A percentile compares a stretch with the other conserved stretches of the same genome.
Conservation (phyloP, 768 basidiomycete genomes). For the Phlegmacium glaucopus region DNA sequence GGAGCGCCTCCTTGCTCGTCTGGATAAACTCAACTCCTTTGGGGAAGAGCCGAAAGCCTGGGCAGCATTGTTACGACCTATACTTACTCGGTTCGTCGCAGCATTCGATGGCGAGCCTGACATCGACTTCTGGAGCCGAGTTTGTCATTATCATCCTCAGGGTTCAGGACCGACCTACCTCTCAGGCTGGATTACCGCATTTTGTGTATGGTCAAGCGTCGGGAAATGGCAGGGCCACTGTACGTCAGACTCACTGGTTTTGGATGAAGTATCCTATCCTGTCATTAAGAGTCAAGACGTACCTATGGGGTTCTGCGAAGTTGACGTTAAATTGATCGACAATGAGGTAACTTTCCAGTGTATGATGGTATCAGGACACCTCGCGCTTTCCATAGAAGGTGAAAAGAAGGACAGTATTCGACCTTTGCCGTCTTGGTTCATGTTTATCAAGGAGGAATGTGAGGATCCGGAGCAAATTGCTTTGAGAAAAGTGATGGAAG, state of each 20-base stretch:
- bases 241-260: background rate
- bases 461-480: no score
- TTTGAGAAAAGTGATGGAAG: no score
- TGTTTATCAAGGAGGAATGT: slow-evolving; percentile 2
- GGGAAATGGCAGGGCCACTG: slow-evolving; percentile 11
- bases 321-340: no score
- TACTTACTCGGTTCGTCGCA: slow-evolving; percentile 15
- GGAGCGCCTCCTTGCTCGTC: slow-evolving; percentile 27
- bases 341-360: no score
- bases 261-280: background rate
- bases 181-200: slow-evolving; percentile 15
- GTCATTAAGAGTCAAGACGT: slow-evolving; percentile 3
- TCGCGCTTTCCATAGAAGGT: slow-evolving; percentile 8
- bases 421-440: slow-evolving; percentile 12
- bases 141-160: slow-evolving; percentile 3
- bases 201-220: slow-evolving; percentile 10
- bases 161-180: slow-evolving; percentile 11
- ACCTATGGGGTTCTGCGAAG: slow-evolving; percentile 13
- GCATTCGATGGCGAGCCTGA: slow-evolving; percentile 14
- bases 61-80: slow-evolving; percentile 17
- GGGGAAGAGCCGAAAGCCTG: slow-evolving; percentile 19
- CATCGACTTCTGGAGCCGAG: slow-evolving; percentile 11
- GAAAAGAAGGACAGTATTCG: slow-evolving; percentile 9
- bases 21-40: slow-evolving; percentile 30
- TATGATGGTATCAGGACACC: slow-evolving; percentile 14